Percentiles rank a stretch among this genome's conserved stretches.
These are phyloP conservation scores for Linnemannia schmuckeri DNA, from an alignment of 192 early-diverging fungal species.

Conservation along the genomic window DNA sequence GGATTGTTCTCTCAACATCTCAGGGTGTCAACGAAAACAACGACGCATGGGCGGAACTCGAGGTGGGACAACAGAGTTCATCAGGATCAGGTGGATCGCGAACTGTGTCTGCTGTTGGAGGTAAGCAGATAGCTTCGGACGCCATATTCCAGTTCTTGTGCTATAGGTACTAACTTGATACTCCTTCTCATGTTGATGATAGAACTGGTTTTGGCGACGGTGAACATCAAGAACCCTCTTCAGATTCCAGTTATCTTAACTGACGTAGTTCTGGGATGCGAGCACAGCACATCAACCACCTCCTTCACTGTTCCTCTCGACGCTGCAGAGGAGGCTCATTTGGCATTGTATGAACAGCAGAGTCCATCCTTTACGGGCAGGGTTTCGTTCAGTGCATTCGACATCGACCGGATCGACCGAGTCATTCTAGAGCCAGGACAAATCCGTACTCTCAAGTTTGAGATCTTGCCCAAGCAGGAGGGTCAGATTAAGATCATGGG, in stretches of 20 bases:
- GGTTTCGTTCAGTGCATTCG: conserved; percentile 64
- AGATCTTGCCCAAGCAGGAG: conserved; percentile 78
- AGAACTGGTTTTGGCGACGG: conserved; percentile 80
- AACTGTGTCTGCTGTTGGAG: conserved; percentile 81
- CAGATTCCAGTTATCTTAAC: conserved; percentile 75
- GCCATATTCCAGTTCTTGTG: background rate
- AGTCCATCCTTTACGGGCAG: conserved; percentile 36
- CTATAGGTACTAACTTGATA: background rate
- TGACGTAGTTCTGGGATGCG: conserved; percentile 73
- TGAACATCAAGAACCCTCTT: conserved; percentile 79
- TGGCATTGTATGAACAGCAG: conserved; percentile 44
- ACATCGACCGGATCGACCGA: conserved; percentile 65
- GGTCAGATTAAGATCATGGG: conserved; percentile 82
- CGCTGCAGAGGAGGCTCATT: conserved; percentile 53
- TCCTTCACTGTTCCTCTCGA: conserved; percentile 30
- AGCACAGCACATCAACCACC: conserved; percentile 52
- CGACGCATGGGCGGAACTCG: conserved; percentile 78
- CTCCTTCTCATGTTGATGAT: conserved; percentile 13
- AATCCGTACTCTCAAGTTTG: conserved; percentile 64
- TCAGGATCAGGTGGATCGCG: conserved; percentile 62
- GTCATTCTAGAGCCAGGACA: conserved; percentile 49
- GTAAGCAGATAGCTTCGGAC: conserved; percentile 48
- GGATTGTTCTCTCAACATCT: conserved; percentile 74
- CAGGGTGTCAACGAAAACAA: conserved; percentile 67
- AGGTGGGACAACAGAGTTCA: conserved; percentile 56